Base-by-base conservation (phyloP, 1,139 yeast genomes). In the Diutina mesorugosa region DNA sequence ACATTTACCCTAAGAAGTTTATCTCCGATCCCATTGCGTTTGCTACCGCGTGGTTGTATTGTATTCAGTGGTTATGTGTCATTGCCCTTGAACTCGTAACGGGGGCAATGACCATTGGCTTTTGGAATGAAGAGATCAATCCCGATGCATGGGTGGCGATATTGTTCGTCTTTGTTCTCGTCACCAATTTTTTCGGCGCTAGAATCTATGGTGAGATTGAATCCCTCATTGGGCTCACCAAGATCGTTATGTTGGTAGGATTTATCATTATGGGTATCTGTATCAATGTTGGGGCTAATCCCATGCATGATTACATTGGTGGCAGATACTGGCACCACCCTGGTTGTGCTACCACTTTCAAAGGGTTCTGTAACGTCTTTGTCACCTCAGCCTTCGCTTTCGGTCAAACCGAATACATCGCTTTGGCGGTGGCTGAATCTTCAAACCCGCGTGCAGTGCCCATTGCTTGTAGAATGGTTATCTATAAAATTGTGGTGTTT, bases 21-120 rank as follows among this genome's bases (percentile, higher is more conserved):
- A 45, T 53, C 28, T 41, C 41, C 28, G 47, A 35, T 16, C 21
- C 46, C 26, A 41, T 35, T 18, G 55, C 47, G 8, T 53, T 53
- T 29, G 55, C 55, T 16, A 45, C 46, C 18, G 30, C 55, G 8
- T 53, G 55, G 59, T 64, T 66, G 32, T 53, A 53, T 67, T 86
- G 84, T 58, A 68, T 88, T 64, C 90, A 85, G 73, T 88, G 95
- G 93, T 70, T 87, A 54, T 81, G 87, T 59, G 86, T 86, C 28
- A 72, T 87, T 59, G 93, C 95, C 0, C 71, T 87, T 59, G 95
- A 87, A 66, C 69, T 87, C 58, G 88, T 85, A 54, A 90, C 95
- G 18, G 88, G 91, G 3, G 79, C 93, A 1, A 79, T 87, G 71
- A 81, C 87, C 18, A 78, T 85, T 55, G 69, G 68, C 59, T 75